phyloP scores from a whole-genome alignment of 352 stramenopile species.

The Peronospora farinosa region DNA sequence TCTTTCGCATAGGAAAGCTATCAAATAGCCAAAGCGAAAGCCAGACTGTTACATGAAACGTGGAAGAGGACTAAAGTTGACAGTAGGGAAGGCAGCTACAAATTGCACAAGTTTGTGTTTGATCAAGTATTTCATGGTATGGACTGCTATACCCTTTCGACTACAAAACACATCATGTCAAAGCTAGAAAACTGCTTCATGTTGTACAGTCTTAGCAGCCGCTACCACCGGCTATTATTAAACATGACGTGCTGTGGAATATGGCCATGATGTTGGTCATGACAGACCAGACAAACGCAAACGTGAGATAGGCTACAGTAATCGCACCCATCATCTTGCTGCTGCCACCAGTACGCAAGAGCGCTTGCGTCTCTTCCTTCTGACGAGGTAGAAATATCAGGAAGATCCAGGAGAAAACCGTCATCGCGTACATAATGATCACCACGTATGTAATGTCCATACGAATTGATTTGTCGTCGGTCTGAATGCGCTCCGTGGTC shows the following conservation, averaged over 20 bases:
- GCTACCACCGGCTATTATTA: conserved; percentile 33
- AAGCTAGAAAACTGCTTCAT: too few relatives aligned
- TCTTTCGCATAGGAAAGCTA: too few relatives aligned
- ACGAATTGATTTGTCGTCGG: conserved; percentile 27
- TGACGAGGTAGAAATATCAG: conserved; percentile 25
- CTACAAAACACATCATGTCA: too few relatives aligned
- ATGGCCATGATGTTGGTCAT: conserved; percentile 31
- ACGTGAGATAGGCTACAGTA: conserved; percentile 29
- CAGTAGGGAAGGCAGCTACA: too few relatives aligned
- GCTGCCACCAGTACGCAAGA: conserved; percentile 25
- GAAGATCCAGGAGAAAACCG: conserved; percentile 27
- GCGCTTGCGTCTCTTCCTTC: conserved; percentile 29
- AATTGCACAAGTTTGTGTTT: too few relatives aligned
- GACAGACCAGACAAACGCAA: conserved; percentile 27
- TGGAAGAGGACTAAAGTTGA: too few relatives aligned
- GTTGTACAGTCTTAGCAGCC: conserved; percentile 25
- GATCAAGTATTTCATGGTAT: too few relatives aligned
- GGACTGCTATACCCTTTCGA: too few relatives aligned
- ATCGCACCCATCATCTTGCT: conserved; percentile 27
- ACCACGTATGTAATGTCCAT: conserved; percentile 35
- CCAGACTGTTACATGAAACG: too few relatives aligned
- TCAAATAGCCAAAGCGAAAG: too few relatives aligned
- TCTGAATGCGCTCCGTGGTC: conserved; percentile 22
- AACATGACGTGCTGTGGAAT: conserved; percentile 24
- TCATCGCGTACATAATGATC: conserved; percentile 35